Conservation (phyloP, 352 stramenopile genomes). For the Phytophthora chlamydospora region DNA sequence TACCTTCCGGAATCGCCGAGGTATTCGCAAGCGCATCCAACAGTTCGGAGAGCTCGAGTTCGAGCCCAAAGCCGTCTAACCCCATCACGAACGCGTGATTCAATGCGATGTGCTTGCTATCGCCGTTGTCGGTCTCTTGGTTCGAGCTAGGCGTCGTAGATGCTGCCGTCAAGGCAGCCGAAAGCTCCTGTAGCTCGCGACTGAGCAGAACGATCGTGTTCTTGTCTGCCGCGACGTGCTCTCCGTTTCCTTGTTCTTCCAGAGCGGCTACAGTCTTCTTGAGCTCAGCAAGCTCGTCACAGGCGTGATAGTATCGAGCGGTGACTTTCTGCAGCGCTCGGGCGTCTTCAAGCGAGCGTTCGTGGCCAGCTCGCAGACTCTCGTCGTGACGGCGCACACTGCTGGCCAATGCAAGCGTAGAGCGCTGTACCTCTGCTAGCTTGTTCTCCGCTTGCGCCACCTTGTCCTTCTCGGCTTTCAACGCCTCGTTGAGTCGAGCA, state of each 20-base stretch:
- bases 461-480: slow-evolving; percentile 36
- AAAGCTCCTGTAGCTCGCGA: slow-evolving; percentile 61
- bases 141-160: background rate
- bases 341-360: slow-evolving; percentile 60
- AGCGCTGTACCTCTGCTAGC: slow-evolving; percentile 49
- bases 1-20: slow-evolving; percentile 23
- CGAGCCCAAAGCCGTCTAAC: slow-evolving; percentile 41
- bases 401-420: slow-evolving; percentile 61
- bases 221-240: slow-evolving; percentile 70
- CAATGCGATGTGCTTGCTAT: slow-evolving; percentile 28
- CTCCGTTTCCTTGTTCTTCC: slow-evolving; percentile 72
- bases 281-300: slow-evolving; percentile 75
- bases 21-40: slow-evolving; percentile 28
- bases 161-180: slow-evolving; percentile 17
- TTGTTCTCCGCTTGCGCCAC: slow-evolving; percentile 39
- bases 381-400: slow-evolving; percentile 81
- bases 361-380: slow-evolving; percentile 62
- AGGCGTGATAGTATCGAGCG: slow-evolving; percentile 69
- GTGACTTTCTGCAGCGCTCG: slow-evolving; percentile 56
- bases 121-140: slow-evolving; percentile 5
- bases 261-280: slow-evolving; percentile 69
- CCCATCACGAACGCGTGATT: slow-evolving; percentile 41
- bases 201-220: slow-evolving; percentile 68
- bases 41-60: slow-evolving; percentile 36
- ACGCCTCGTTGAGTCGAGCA: slow-evolving; percentile 34